Conservation (phyloP, 257 asterid species). For the Thymus quinquecostatus region DNA sequence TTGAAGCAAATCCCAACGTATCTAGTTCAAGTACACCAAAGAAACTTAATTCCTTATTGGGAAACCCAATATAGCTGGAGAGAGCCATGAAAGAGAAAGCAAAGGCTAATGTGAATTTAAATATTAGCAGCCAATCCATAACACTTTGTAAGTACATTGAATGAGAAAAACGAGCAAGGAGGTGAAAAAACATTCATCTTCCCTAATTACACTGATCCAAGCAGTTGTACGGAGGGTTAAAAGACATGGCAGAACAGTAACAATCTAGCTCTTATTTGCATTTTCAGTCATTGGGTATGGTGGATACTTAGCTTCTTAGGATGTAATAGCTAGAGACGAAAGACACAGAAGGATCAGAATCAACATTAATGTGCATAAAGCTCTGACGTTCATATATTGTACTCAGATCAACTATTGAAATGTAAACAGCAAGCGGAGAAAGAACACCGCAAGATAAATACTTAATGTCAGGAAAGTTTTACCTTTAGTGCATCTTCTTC, state of each 20-base stretch:
- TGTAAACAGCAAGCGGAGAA: slow-evolving; percentile 3
- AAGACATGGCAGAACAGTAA: neutral
- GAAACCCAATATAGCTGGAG: neutral
- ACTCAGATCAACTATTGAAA: neutral
- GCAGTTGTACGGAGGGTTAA: neutral
- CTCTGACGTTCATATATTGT: neutral
- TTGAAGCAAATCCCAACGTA: neutral
- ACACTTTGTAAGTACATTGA: neutral
- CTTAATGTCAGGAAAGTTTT: slow-evolving; percentile 1
- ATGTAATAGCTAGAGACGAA: neutral
- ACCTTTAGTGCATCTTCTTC: slow-evolving; percentile 75
- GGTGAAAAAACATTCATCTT: neutral
- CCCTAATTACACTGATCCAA: neutral
- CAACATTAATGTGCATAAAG: neutral
- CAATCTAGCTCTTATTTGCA: neutral
- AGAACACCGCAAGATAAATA: neutral
- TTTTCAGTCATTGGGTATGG: neutral
- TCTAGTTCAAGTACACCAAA: neutral
- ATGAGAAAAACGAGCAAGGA: neutral
- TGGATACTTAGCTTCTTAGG: neutral
- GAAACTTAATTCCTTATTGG: neutral
- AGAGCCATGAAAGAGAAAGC: neutral
- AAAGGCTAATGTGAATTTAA: neutral
- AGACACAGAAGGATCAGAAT: neutral
- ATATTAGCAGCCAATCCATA: neutral